Evolutionary conservation across 1,284 basidiomycete genomes (phyloP).

Genomic region (Neolentinus lepideus): DNA sequence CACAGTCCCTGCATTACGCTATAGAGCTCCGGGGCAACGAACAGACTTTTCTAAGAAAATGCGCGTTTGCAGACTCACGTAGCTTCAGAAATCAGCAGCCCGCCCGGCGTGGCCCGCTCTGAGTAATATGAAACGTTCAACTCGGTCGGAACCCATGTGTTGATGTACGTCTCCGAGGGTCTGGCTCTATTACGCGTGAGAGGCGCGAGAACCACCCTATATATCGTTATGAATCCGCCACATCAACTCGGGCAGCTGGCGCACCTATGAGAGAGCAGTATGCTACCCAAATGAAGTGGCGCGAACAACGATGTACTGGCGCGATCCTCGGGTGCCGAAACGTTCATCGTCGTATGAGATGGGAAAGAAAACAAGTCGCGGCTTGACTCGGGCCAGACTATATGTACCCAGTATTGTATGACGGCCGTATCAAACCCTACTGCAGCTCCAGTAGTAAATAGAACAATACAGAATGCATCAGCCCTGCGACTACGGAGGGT

Average conservation of each 20-base stretch:
- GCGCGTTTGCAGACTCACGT: neutral
- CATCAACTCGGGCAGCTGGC: neutral
- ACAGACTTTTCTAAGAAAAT: neutral
- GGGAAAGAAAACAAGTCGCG: no score
- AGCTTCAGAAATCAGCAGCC: conserved; percentile 1
- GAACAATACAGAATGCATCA: no score
- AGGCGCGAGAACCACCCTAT: conserved; percentile 2
- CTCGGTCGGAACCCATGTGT: neutral
- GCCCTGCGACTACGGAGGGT: no score
- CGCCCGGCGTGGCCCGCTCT: neutral
- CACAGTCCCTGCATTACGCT: no score
- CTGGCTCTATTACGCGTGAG: conserved; percentile 1
- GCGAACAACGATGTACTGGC: no score
- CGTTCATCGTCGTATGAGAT: no score
- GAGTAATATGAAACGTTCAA: neutral
- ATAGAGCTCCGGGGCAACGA: no score
- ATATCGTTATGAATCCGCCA: neutral
- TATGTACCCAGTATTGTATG: no score
- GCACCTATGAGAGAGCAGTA: neutral
- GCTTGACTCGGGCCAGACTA: no score
- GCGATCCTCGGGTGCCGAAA: no score
- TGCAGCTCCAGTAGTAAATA: no score
- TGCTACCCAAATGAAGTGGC: neutral
- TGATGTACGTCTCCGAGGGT: neutral
- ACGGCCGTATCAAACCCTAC: no score